These are phyloP conservation scores for Salix udensis DNA, from an alignment of 345 rosid genomes.

Conservation along the genomic window DNA sequence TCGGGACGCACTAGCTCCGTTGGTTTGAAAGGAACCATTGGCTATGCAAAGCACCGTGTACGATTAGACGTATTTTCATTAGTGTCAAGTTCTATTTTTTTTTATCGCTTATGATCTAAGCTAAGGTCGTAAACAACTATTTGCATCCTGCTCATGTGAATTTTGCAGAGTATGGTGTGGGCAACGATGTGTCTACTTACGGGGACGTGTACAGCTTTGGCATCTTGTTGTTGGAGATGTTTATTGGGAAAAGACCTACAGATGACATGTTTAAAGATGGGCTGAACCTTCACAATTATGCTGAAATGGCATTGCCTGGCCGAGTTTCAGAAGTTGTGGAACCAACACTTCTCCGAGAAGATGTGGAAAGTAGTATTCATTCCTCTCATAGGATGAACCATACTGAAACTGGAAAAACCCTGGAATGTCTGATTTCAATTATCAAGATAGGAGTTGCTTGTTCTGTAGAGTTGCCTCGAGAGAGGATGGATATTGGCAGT, in stretches of 20 bases:
- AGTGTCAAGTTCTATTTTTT: too few relatives aligned
- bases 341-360: background rate
- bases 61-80: too few relatives aligned
- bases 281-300: slow-evolving; percentile 9
- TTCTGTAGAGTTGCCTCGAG: background rate
- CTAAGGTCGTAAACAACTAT: too few relatives aligned
- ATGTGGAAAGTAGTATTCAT: background rate
- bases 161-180: slow-evolving; percentile 11
- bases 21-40: too few relatives aligned
- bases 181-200: background rate
- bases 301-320: background rate
- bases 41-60: too few relatives aligned
- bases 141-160: too few relatives aligned
- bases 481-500: background rate
- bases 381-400: background rate
- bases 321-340: background rate
- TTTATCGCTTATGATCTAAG: too few relatives aligned
- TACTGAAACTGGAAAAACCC: background rate
- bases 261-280: slow-evolving; percentile 5
- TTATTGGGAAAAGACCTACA: background rate
- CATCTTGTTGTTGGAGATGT: background rate
- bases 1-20: too few relatives aligned
- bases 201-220: background rate
- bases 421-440: background rate
- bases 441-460: background rate